Percentiles rank a stretch among this genome's conserved stretches.
These are phyloP conservation scores for Coniferiporia weirii DNA, from an alignment of 1,284 basidiomycete species.

Conservation along the genomic window DNA sequence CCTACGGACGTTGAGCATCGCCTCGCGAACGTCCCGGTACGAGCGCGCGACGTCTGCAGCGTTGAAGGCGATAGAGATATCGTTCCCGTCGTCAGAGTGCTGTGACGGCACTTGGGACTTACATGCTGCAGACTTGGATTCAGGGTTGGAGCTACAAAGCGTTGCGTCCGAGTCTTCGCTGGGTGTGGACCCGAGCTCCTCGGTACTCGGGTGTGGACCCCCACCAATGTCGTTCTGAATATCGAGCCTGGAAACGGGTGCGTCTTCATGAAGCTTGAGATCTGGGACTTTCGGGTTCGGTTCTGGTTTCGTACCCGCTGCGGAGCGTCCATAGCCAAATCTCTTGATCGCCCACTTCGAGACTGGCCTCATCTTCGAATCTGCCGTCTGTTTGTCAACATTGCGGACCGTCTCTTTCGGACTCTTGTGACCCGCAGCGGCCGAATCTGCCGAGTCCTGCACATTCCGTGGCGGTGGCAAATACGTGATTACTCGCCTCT, in stretches of 20 bases:
- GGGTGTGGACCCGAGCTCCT: background rate
- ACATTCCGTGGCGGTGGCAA: constrained; percentile 36
- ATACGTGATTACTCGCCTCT: constrained; percentile 38
- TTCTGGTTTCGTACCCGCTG: no score
- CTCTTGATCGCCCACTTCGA: constrained; percentile 12
- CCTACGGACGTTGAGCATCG: constrained; percentile 13
- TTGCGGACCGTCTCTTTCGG: background rate
- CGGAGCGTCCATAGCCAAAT: background rate
- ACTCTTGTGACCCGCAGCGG: no score
- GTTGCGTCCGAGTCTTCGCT: background rate
- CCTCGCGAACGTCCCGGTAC: constrained; percentile 6
- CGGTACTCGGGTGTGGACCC: background rate
- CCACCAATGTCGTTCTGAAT: background rate
- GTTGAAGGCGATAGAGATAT: constrained; percentile 3
- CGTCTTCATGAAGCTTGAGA: no score
- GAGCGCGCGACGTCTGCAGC: background rate
- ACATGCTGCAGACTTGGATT: background rate
- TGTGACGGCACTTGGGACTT: background rate
- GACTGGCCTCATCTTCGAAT: background rate
- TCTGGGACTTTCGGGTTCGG: no score
- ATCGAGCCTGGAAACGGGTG: no score
- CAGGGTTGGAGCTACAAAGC: background rate
- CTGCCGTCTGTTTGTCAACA: no score
- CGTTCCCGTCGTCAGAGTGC: background rate
- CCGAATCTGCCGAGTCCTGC: background rate